phyloP scores from a whole-genome alignment of 805 yeast genomes.

The Allodekkera sacchari region DNA sequence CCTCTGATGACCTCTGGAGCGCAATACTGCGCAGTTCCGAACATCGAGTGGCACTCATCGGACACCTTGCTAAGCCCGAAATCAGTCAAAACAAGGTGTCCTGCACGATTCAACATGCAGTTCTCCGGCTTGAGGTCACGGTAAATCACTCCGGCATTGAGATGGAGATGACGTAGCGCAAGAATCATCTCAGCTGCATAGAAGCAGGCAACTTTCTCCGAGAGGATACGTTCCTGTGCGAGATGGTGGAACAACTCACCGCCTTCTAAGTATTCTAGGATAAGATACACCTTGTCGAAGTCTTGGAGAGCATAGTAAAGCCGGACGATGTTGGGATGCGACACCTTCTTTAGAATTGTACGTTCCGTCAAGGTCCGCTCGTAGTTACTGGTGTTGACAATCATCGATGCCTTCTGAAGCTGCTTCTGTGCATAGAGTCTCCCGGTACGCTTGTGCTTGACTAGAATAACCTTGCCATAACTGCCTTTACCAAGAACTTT shows the following conservation, averaged over 20 bases:
- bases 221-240: constrained; percentile 36
- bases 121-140: constrained; percentile 89
- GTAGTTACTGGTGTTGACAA: constrained; percentile 46
- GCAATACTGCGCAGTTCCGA: constrained; percentile 79
- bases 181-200: constrained; percentile 76
- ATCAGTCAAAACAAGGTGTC: constrained; percentile 78
- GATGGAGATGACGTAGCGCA: constrained; percentile 68
- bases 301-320: constrained; percentile 82
- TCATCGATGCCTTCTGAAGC: constrained; percentile 69
- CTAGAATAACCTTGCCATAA: constrained; percentile 78
- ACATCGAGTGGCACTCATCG: constrained; percentile 42
- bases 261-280: constrained; percentile 79
- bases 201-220: constrained; percentile 63
- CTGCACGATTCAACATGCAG: constrained; percentile 67
- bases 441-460: constrained; percentile 53
- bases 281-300: constrained; percentile 59
- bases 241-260: constrained; percentile 74
- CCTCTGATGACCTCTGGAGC: constrained; percentile 87
- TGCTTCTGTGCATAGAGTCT: constrained; percentile 81
- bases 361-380: constrained; percentile 79
- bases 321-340: constrained; percentile 77
- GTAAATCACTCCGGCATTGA: constrained; percentile 68
- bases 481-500: constrained; percentile 83
- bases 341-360: constrained; percentile 59
- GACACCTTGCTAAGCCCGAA: constrained; percentile 65